phyloP scores from a whole-genome alignment of 2,329 filamentous ascomycete species.

The Epichloe bromicola region DNA sequence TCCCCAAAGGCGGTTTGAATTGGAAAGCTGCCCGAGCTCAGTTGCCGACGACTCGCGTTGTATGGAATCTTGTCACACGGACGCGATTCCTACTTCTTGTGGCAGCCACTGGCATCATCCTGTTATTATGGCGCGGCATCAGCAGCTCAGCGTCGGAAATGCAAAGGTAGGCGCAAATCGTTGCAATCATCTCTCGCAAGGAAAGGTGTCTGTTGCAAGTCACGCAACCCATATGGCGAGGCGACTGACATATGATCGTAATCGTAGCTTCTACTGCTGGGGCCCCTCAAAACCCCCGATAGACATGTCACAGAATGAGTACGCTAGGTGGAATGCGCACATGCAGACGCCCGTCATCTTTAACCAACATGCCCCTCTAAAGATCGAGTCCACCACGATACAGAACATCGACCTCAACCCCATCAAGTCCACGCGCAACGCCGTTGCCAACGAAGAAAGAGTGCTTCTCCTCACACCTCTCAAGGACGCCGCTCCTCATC shows the following conservation, averaged over 20 bases:
- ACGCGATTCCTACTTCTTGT: constrained; percentile 67
- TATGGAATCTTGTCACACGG: constrained; percentile 58
- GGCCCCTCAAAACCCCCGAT: constrained; percentile 91
- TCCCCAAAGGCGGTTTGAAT: constrained; percentile 77
- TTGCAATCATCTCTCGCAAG: neutral
- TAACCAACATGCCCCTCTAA: constrained; percentile 83
- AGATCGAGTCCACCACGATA: constrained; percentile 72
- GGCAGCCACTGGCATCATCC: constrained; percentile 53
- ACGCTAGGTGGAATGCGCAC: constrained; percentile 78
- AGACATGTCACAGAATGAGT: constrained; percentile 86
- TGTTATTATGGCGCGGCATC: constrained; percentile 83
- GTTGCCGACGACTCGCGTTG: constrained; percentile 62
- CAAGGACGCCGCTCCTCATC: constrained; percentile 71
- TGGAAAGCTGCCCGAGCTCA: constrained; percentile 83
- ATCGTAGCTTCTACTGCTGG: constrained; percentile 84
- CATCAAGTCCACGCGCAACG: constrained; percentile 68
- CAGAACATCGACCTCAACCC: constrained; percentile 71
- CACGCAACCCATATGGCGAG: neutral
- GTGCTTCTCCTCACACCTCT: constrained; percentile 87
- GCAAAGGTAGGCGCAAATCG: constrained; percentile 56
- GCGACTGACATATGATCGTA: constrained; percentile 8
- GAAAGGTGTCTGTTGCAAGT: neutral
- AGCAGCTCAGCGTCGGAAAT: constrained; percentile 71
- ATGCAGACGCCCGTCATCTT: constrained; percentile 87
- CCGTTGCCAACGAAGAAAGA: constrained; percentile 67